phyloP scores from a whole-genome alignment of 108 stramenopile genomes.

The Cyclotella atomus region DNA sequence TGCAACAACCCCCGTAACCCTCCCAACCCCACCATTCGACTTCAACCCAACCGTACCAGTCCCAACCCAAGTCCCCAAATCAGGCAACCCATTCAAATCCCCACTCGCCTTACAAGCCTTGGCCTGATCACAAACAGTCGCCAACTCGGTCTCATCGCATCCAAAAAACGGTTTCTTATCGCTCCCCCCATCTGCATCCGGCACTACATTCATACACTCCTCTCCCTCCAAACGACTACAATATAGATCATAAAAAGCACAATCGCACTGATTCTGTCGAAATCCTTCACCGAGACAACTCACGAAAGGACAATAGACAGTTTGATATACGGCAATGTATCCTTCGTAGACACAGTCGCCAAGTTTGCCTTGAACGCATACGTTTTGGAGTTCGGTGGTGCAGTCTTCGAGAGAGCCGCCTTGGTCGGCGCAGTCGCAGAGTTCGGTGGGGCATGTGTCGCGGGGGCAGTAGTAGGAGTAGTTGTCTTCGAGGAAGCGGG shows the following conservation, averaged over 20 bases:
- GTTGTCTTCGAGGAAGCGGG: slow-evolving; percentile 39
- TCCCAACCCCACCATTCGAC: not conserved
- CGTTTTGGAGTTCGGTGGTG: slow-evolving; percentile 34
- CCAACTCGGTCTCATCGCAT: slow-evolving; percentile 41
- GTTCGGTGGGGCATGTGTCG: slow-evolving; percentile 41
- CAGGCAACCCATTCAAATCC: slow-evolving; percentile 43
- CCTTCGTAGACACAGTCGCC: slow-evolving; percentile 41
- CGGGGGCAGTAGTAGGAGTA: slow-evolving; percentile 48
- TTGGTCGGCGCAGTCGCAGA: slow-evolving; percentile 48
- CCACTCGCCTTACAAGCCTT: slow-evolving; percentile 38
- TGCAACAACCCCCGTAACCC: not conserved
- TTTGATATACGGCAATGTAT: slow-evolving; percentile 38
- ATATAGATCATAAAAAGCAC: slow-evolving; percentile 52
- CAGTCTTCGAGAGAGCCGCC: slow-evolving; percentile 49
- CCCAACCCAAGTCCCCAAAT: slow-evolving; percentile 9
- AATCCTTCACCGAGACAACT: slow-evolving; percentile 44
- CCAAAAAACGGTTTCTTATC: slow-evolving; percentile 53
- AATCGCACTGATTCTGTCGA: slow-evolving; percentile 47
- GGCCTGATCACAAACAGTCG: slow-evolving; percentile 39
- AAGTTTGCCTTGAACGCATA: slow-evolving; percentile 35
- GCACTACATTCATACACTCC: slow-evolving; percentile 21
- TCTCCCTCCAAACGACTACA: slow-evolving; percentile 18
- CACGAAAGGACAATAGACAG: slow-evolving; percentile 42
- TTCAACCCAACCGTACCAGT: not conserved
- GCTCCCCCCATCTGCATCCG: not conserved